Percentiles rank a stretch among this genome's conserved stretches.
Conservation (phyloP, 2,329 filamentous ascomycete genomes). For the Sporothrix euskadiensis region DNA sequence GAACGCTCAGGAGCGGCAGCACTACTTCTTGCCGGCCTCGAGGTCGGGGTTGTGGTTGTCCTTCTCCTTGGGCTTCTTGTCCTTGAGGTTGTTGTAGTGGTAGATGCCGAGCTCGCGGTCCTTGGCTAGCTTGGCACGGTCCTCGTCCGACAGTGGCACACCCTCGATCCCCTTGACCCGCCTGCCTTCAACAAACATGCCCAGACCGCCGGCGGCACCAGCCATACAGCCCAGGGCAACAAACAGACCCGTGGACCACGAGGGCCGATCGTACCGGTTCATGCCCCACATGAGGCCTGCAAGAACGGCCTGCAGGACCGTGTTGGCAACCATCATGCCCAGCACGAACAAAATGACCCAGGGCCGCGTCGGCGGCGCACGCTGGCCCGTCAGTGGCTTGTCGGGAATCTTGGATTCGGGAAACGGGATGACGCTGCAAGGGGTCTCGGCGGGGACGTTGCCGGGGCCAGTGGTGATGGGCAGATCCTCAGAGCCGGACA, state of each 20-base stretch:
- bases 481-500: slow-evolving; percentile 64
- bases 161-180: slow-evolving; percentile 71
- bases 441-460: slow-evolving; percentile 46
- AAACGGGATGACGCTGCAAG: slow-evolving; percentile 57
- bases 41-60: slow-evolving; percentile 31
- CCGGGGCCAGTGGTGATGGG: slow-evolving; percentile 55
- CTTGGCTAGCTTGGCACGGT: slow-evolving; percentile 51
- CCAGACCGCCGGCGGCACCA: slow-evolving; percentile 66
- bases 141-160: slow-evolving; percentile 60
- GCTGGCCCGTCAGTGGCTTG: slow-evolving; percentile 68
- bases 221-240: slow-evolving; percentile 72
- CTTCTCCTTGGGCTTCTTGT: slow-evolving; percentile 51
- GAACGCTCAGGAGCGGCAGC: neutral
- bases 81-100: slow-evolving; percentile 60
- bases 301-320: slow-evolving; percentile 71
- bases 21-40: slow-evolving; percentile 32
- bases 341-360: slow-evolving; percentile 82
- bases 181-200: slow-evolving; percentile 72
- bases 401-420: slow-evolving; percentile 65
- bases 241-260: slow-evolving; percentile 78
- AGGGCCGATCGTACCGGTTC: slow-evolving; percentile 70
- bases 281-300: slow-evolving; percentile 82
- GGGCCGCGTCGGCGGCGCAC: slow-evolving; percentile 64
- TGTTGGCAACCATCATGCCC: slow-evolving; percentile 78
- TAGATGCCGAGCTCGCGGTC: slow-evolving; percentile 58